Percentiles rank a stretch among this genome's conserved stretches.
Evolutionary conservation across 495 filamentous ascomycete species (phyloP).

Genomic region (Neurospora sp.): DNA sequence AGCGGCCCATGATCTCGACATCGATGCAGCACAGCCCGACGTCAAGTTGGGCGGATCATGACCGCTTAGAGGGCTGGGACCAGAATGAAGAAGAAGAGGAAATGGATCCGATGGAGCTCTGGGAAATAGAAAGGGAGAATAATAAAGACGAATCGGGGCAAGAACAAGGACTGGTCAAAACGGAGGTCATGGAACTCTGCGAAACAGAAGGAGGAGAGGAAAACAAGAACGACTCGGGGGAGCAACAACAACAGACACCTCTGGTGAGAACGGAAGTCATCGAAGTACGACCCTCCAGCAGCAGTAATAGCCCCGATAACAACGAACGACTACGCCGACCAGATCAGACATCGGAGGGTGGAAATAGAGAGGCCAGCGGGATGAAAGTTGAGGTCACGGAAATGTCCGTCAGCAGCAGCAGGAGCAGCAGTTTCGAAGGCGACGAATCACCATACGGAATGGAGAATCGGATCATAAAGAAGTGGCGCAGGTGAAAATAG

Average conservation of each 20-base stretch:
- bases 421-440: neutral
- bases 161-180: neutral
- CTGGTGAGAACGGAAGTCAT: neutral
- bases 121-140: neutral
- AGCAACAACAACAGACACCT: neutral
- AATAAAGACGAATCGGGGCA: neutral
- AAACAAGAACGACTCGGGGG: neutral
- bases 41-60: neutral
- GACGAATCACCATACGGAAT: neutral
- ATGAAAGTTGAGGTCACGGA: neutral
- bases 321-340: neutral
- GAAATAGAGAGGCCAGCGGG: neutral
- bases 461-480: neutral
- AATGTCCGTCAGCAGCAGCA: neutral
- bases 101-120: neutral
- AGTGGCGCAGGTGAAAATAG: neutral
- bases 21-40: neutral
- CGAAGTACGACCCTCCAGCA: neutral
- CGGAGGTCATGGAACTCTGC: neutral
- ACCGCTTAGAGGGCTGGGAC: neutral
- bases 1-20: neutral
- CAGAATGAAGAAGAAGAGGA: neutral
- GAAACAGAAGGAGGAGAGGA: neutral
- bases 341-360: neutral
- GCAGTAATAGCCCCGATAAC: neutral